Evolutionary conservation across 2,329 filamentous ascomycete genomes (phyloP), one percentile per base, ranked within the genome.

Genomic region (Penicillium occitanis): DNA sequence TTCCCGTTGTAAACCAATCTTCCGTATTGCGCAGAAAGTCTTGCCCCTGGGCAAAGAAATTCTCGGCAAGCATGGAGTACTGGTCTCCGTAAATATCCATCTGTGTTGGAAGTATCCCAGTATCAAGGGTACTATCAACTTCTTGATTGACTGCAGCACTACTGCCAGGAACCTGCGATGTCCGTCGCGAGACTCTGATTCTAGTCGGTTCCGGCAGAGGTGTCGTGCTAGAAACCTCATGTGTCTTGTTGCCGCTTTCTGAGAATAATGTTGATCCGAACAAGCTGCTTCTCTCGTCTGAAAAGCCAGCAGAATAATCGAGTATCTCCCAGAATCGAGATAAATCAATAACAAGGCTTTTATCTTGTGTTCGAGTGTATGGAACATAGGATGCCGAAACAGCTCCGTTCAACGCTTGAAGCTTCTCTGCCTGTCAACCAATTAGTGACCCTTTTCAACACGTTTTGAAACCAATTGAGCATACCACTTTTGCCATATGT

Each of bases 281-380:
- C n/a, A 82, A 75, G 25, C 74, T 71, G 14, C 74, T 73, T 2
- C 33, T 50, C 7, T 75, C 76, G 42, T 74, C 71, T 1, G 73
- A 71, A 48, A 81, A 80, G 59, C 75, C 77, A 11, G 78, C 80
- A 0, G 80, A 79, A 62, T 82, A 82, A 70, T 83, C 81, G 1
- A 83, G 74, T 11, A 83, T 81, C 66, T 83, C 81, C 78, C 81
- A 83, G 69, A 83, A 83, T 25, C 79, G 75, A 3, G 78, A 80
- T 0, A 83, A 75, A 62, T 83, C 81, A 44, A 83, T 82, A 1
- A 81, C 72, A 7, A 81, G 73, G 51, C 74, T 74, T 66, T 77
- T 73, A 44, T 75, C 75, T 68, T 77, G 70, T 35, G 74, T 68
- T 66, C 76, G 67, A 57, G 77, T 69, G 61, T 77, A 76, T 6